A percentile compares a stretch with the other conserved stretches of the same genome.
Conservation (phyloP, 2,329 filamentous ascomycete species). For the Alternaria hordeiaustralica region DNA sequence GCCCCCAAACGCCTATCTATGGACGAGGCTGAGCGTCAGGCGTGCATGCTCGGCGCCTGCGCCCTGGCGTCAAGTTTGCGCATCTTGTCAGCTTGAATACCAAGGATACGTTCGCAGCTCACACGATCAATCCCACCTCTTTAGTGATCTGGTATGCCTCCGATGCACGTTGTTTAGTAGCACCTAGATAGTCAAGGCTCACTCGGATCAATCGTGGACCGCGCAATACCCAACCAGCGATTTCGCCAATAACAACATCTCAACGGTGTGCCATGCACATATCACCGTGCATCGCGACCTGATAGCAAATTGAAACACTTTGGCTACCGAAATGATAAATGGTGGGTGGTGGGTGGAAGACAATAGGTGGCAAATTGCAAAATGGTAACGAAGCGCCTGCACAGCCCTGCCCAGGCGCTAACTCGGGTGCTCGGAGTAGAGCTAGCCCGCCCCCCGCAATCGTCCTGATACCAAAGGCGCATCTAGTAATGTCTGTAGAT, state of each 20-base stretch:
- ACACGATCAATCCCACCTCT: background rate
- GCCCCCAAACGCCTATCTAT: background rate
- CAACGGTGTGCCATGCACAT: background rate
- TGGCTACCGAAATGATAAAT: background rate
- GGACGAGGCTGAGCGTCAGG: background rate
- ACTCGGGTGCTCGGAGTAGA: background rate
- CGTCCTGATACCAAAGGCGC: too few relatives aligned
- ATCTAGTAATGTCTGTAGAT: too few relatives aligned
- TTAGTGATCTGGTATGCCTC: background rate
- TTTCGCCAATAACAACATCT: background rate
- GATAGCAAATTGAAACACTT: background rate
- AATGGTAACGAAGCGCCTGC: background rate
- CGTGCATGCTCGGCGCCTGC: background rate
- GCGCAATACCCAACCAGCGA: background rate
- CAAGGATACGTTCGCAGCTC: background rate
- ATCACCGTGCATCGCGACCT: rapidly evolving
- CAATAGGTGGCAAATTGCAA: background rate
- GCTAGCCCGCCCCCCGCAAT: background rate
- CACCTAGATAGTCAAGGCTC: background rate
- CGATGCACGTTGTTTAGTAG: rapidly evolving
- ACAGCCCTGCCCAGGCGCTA: background rate
- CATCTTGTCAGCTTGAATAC: background rate
- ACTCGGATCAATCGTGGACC: background rate
- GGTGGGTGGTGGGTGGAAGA: background rate
- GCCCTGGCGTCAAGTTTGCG: background rate